A percentile compares a stretch with the other conserved stretches of the same genome.
These are phyloP conservation scores for Polygonum aviculare DNA, from an alignment of 148 eudicot species.

Conservation along the genomic window DNA sequence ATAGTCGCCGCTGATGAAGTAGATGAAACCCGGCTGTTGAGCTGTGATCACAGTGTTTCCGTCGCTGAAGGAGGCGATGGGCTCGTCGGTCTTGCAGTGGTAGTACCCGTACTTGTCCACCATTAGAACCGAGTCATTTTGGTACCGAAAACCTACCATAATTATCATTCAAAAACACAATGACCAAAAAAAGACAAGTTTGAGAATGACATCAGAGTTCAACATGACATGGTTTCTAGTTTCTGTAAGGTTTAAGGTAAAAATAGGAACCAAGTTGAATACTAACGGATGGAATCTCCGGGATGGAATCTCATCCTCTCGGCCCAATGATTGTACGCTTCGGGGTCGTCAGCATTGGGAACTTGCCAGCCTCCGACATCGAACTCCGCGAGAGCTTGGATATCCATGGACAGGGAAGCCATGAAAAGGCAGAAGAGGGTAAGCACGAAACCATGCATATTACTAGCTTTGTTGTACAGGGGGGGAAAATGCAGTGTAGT, in stretches of 20 bases:
- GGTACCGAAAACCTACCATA: slow-evolving; percentile 45
- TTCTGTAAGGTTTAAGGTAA: not conserved
- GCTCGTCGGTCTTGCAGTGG: slow-evolving; percentile 43
- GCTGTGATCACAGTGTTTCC: slow-evolving; percentile 36
- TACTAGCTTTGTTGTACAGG: not conserved
- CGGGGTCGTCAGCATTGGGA: slow-evolving; percentile 33
- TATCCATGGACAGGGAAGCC: slow-evolving; percentile 1
- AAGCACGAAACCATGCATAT: not conserved
- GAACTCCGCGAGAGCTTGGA: slow-evolving; percentile 22
- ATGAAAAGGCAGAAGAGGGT: not conserved
- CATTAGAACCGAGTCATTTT: slow-evolving; percentile 54
- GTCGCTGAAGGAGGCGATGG: slow-evolving; percentile 27
- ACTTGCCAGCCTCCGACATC: slow-evolving; percentile 65
- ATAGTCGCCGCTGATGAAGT: slow-evolving; percentile 50
- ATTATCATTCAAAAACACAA: not conserved
- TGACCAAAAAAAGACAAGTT: no score
- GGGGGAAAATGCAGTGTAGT: not conserved
- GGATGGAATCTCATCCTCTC: slow-evolving; percentile 33
- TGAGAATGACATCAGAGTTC: not conserved
- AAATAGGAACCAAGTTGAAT: not conserved
- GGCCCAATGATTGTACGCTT: slow-evolving; percentile 48
- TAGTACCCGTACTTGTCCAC: slow-evolving; percentile 64
- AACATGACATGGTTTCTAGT: not conserved
- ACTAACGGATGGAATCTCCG: slow-evolving; percentile 67
- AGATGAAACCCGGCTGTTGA: slow-evolving; percentile 27